Conservation (phyloP, 2,329 filamentous ascomycete species). For the Aspergillus luchuensis region DNA sequence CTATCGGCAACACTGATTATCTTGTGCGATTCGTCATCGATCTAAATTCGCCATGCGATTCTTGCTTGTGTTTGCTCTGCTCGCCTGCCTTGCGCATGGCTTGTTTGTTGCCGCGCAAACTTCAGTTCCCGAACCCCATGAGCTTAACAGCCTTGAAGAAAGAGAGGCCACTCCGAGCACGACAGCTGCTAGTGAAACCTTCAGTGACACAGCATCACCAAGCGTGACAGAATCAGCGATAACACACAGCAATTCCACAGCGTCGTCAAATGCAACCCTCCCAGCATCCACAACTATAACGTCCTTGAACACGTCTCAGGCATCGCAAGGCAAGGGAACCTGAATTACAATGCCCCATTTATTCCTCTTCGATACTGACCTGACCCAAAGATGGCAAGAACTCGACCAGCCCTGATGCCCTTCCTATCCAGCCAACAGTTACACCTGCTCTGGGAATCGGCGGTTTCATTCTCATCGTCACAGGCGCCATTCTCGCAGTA, state of each 20-base stretch:
- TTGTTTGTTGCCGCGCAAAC: constrained; percentile 18
- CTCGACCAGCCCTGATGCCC: constrained; percentile 33
- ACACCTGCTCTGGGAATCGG: constrained; percentile 81
- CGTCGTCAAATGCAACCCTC: constrained; percentile 17
- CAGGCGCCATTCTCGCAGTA: constrained; percentile 70
- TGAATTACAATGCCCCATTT: not conserved
- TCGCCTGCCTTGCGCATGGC: constrained; percentile 16
- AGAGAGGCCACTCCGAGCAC: constrained; percentile 15
- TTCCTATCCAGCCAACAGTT: constrained; percentile 73
- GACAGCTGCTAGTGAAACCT: constrained; percentile 14
- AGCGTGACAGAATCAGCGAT: constrained; percentile 16
- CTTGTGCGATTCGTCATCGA: not conserved
- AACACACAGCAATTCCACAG: constrained; percentile 15
- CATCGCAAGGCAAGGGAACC: constrained; percentile 17
- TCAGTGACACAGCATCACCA: constrained; percentile 6
- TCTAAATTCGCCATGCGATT: constrained; percentile 19
- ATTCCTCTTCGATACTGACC: not conserved
- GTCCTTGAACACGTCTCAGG: constrained; percentile 26
- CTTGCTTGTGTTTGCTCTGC: constrained; percentile 13
- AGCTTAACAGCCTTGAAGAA: constrained; percentile 6
- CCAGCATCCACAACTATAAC: constrained; percentile 27
- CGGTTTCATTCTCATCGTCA: constrained; percentile 72
- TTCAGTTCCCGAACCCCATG: constrained; percentile 12
- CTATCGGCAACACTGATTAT: not conserved
- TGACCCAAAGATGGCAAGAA: constrained; percentile 21